Conservation (phyloP, 2,329 filamentous ascomycete species). For the Geosmithia morbida region DNA sequence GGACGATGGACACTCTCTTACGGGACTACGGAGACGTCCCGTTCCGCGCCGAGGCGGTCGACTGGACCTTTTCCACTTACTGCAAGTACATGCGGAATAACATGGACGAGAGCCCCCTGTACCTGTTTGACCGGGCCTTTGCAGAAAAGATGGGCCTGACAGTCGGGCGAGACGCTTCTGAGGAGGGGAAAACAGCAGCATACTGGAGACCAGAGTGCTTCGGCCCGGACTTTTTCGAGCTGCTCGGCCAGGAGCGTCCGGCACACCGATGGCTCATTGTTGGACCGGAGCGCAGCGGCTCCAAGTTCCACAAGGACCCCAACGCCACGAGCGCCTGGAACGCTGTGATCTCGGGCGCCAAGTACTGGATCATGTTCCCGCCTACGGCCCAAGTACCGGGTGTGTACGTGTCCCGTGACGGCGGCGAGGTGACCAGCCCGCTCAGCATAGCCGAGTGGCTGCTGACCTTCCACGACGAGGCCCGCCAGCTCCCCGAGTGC, state of each 20-base stretch:
- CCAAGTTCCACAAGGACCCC: slow-evolving; percentile 83
- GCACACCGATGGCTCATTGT: slow-evolving; percentile 90
- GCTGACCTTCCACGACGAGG: slow-evolving; percentile 74
- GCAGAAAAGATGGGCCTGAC: slow-evolving; percentile 69
- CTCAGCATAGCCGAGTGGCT: slow-evolving; percentile 97
- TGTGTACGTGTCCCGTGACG: slow-evolving; percentile 78
- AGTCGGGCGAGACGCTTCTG: slow-evolving; percentile 34
- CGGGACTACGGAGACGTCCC: slow-evolving; percentile 47
- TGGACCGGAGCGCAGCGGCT: slow-evolving; percentile 74
- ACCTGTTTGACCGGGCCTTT: slow-evolving; percentile 81
- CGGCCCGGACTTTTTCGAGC: slow-evolving; percentile 70
- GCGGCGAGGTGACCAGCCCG: slow-evolving; percentile 85
- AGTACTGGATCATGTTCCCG: slow-evolving; percentile 99
- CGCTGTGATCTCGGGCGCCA: slow-evolving; percentile 74
- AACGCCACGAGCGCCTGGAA: slow-evolving; percentile 80
- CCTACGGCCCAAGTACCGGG: slow-evolving; percentile 67
- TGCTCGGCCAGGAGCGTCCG: slow-evolving; percentile 64
- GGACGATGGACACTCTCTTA: slow-evolving; percentile 57
- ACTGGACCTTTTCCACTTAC: slow-evolving; percentile 79
- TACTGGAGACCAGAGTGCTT: slow-evolving; percentile 82
- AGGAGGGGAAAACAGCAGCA: slow-evolving; percentile 8
- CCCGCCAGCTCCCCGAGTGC: slow-evolving; percentile 61
- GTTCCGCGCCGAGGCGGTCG: slow-evolving; percentile 85
- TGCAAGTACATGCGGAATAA: slow-evolving; percentile 67
- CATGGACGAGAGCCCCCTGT: slow-evolving; percentile 76